Base-by-base conservation (phyloP, 768 basidiomycete species). In the Suillus decipiens region DNA sequence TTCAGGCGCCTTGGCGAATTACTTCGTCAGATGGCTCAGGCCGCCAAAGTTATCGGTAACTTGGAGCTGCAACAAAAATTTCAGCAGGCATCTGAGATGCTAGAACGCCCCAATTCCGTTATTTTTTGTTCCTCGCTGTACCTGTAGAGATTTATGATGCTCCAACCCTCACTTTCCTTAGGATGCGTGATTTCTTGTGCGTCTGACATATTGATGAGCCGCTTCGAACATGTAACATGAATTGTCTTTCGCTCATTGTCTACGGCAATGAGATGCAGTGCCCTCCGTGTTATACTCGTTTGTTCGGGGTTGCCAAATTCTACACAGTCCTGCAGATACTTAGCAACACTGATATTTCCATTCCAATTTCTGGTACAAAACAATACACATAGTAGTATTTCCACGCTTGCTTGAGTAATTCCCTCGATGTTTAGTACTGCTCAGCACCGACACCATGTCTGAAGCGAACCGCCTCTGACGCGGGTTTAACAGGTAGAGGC, bases 41-140 rank as follows among this genome's bases (percentile, higher is more conserved):
- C 93, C 1, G 93, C 96, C 4, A 95, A 95, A 72, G 97, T 97
- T 22, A 99, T 99, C 66, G 97, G 97, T 12, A 99, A 98, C 75
- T 83, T 83, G 12, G 97, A 99, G 70, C 81, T 99, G 22, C 88
- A 95, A 77, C 88, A 95, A 70, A 97, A 95, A 76, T 99, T 99
- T 71, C 92, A 90, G 67, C 92, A 92, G 72, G 84, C 92, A 17
- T 89, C 92, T 0, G 94, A 95, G 77, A 89, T 96, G 91, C 87
- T 98, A 28, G 95, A 95, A 75, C 83, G 95, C 48, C 95, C 91
- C 0, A 96, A 95, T 73, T 95, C 93, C 1, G 95, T 98, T 64
- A 94, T 95, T 47, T 95, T 95, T 78, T 92, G 91, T 69, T 92
- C 92, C 31, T 93, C 90, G 3, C 70, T 95, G 77, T 94, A 94